Percentiles rank a stretch among this genome's conserved stretches.
Evolutionary conservation across 164 flowering plant species (phyloP).

Genomic region (Chimonanthus praecox): DNA sequence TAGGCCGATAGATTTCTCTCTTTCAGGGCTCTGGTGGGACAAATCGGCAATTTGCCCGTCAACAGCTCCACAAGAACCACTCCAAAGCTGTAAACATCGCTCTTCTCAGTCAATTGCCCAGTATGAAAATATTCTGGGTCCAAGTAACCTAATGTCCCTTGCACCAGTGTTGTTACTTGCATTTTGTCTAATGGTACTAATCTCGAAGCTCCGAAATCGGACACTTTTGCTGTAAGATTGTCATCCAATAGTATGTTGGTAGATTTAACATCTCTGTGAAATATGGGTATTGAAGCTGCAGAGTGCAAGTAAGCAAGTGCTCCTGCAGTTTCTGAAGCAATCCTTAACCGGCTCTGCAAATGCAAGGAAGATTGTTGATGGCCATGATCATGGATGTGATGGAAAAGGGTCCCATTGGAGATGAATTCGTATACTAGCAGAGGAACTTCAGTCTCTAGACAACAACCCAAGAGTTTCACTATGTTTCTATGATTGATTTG

Average conservation of each 20-base stretch:
- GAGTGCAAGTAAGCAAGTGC: conserved; percentile 42
- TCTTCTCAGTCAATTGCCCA: conserved; percentile 8
- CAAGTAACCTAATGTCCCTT: conserved; percentile 11
- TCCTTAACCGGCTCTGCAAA: conserved; percentile 14
- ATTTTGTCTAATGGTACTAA: background rate
- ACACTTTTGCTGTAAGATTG: conserved; percentile 29
- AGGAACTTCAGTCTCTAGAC: conserved; percentile 38
- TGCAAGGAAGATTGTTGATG: background rate
- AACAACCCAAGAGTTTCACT: conserved; percentile 37
- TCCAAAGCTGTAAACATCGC: conserved; percentile 16
- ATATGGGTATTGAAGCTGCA: conserved; percentile 31
- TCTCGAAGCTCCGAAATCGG: conserved; percentile 23
- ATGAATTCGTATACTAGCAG: conserved; percentile 44
- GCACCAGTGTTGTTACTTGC: conserved; percentile 6
- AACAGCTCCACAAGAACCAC: conserved; percentile 13
- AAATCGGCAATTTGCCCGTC: conserved; percentile 6
- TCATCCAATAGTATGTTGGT: conserved; percentile 36
- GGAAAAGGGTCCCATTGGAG: conserved; percentile 34
- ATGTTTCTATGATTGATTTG: conserved; percentile 43
- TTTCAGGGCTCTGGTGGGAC: background rate
- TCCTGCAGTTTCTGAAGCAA: conserved; percentile 39
- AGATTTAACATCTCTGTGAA: conserved; percentile 41
- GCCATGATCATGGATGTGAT: conserved; percentile 23
- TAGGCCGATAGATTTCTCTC: conserved; percentile 2
- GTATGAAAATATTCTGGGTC: conserved; percentile 10